These are phyloP conservation scores for Dioszegia aurantiaca DNA, from an alignment of 768 basidiomycete species.

Conservation along the genomic window DNA sequence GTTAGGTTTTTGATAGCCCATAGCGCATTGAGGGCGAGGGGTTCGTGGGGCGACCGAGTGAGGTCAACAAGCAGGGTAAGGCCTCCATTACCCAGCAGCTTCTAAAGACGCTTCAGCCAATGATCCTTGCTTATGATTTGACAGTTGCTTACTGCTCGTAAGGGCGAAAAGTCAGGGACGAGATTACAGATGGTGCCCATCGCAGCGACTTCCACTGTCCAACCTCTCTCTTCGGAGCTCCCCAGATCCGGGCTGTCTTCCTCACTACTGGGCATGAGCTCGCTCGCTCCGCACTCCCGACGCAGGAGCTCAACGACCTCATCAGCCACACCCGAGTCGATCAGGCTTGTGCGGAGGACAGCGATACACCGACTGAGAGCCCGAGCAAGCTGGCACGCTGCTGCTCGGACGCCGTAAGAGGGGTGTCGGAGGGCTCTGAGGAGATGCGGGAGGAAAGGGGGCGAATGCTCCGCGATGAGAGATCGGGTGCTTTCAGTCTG, in stretches of 20 bases:
- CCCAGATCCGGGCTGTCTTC: not conserved
- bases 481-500: constrained; percentile 71
- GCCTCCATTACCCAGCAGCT: constrained; percentile 66
- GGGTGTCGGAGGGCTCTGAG: constrained; percentile 61
- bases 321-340: constrained; percentile 75
- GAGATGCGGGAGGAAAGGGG: constrained; percentile 61
- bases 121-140: no score
- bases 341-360: constrained; percentile 76
- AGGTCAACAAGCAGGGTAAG: constrained; percentile 66
- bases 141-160: constrained; percentile 61
- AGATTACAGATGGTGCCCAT: constrained; percentile 78
- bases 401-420: constrained; percentile 74
- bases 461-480: constrained; percentile 61
- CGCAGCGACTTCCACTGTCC: constrained; percentile 68
- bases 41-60: constrained; percentile 58
- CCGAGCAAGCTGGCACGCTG: constrained; percentile 79
- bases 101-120: constrained; percentile 56
- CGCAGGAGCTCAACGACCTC: constrained; percentile 64
- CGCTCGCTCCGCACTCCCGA: not conserved
- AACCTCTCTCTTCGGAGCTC: constrained; percentile 59
- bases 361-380: constrained; percentile 75
- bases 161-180: constrained; percentile 78
- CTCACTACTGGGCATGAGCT: not conserved
- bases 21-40: constrained; percentile 66
- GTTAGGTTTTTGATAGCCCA: constrained; percentile 87